Base-by-base conservation (phyloP, 306 rosid species). In the Oemleria cerasiformis region DNA sequence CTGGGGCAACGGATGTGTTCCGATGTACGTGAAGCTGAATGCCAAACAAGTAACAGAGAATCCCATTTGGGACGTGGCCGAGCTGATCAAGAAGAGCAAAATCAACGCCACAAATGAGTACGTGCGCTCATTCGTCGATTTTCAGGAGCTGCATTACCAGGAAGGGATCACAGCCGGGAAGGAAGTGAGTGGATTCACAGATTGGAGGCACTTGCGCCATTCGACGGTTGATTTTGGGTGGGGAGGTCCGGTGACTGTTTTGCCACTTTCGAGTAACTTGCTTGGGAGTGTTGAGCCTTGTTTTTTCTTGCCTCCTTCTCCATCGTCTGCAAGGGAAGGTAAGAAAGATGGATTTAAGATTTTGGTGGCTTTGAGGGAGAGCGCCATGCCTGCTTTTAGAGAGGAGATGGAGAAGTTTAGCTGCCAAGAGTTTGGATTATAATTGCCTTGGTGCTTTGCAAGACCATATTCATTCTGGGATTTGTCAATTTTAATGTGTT, bases 241-340 rank as follows among this genome's bases (percentile, higher is more conserved):
- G 92, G 98, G 98, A 60, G 98, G 97, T 51, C 98, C 98, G 0
- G 89, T 90, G 16, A 87, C 88, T 23, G 96, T 93, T 55, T 48
- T 93, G 68, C 98, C 97, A 0, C 88, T 93, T 36, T 88, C 86
- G 2, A 78, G 79, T 60, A 75, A 80, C 71, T 80, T 93, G 16
- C 90, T 90, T 71, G 98, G 98, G 30, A 81, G 97, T 48, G 85
- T 84, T 56, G 94, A 93, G 78, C 98, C 92, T 60, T 86, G 94
- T 68, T 93, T 81, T 75, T 90, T 90, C 78, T 82, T 93, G 86
- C 98, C 97, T 21, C 74, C 80, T 79, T 84, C 97, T 20, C 77
- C 60, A 7, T 59, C 60, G 7, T 48, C 74, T 36, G 70, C 23
- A 1, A 59, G 68, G 59, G 54, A 21, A 0, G 81, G 65, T 8